A percentile compares a stretch with the other conserved stretches of the same genome.
Evolutionary conservation across 2,329 filamentous ascomycete species (phyloP).

Genomic region (Stemphylium lycopersici): DNA sequence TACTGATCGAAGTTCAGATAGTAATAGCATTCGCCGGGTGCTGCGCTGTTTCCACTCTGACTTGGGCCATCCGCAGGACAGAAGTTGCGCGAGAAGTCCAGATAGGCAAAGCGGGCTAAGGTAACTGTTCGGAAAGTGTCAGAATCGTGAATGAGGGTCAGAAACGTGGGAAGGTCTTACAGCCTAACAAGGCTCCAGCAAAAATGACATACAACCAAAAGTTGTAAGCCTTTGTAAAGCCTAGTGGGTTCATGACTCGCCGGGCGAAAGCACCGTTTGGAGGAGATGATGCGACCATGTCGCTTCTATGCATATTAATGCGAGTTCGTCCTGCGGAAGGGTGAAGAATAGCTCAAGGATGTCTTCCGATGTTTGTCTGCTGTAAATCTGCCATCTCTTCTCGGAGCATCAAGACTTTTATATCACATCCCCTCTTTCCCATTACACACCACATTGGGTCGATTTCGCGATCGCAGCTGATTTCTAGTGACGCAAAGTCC

Average conservation of each 20-base stretch:
- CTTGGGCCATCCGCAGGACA: constrained; percentile 15
- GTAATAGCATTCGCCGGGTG: constrained; percentile 55
- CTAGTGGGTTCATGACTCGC: constrained; percentile 50
- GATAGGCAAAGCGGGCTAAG: constrained; percentile 57
- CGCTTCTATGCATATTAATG: background rate
- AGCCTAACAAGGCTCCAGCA: constrained; percentile 26
- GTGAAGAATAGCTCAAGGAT: background rate
- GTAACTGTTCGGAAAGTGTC: constrained; percentile 39
- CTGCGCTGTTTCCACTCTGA: constrained; percentile 27
- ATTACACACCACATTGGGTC: background rate
- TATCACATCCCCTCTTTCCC: background rate
- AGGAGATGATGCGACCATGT: constrained; percentile 21
- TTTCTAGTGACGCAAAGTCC: background rate
- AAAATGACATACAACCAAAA: constrained; percentile 57
- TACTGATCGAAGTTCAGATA: constrained; percentile 43
- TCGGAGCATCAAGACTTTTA: background rate
- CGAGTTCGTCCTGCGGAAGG: background rate
- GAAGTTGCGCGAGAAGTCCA: constrained; percentile 52
- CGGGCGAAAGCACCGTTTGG: constrained; percentile 18
- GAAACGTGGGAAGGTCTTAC: background rate
- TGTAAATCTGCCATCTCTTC: background rate
- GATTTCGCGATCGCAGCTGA: constrained; percentile 3
- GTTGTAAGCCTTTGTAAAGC: constrained; percentile 65
- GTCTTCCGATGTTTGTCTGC: background rate
- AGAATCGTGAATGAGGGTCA: background rate